Evolutionary conservation across 805 yeast genomes (phyloP).

Genomic region (Sugiyamaella marilandica): DNA sequence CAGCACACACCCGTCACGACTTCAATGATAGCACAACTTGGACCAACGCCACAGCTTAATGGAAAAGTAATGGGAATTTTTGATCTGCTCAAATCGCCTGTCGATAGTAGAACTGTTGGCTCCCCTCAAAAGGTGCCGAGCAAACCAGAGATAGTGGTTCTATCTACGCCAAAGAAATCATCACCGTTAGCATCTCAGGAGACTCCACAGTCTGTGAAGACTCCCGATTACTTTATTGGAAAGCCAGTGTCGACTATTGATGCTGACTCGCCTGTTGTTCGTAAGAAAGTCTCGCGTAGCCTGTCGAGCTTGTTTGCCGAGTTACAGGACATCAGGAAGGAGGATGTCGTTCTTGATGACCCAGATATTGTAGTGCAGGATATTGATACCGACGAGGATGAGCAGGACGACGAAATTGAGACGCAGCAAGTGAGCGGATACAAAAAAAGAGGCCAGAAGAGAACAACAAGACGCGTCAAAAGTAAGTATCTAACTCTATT

Average conservation of each 20-base stretch:
- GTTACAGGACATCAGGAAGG: constrained; percentile 30
- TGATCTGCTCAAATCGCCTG: constrained; percentile 39
- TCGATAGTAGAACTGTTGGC: background rate
- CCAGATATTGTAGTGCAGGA: constrained; percentile 16
- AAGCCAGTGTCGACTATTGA: constrained; percentile 1
- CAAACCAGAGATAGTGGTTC: background rate
- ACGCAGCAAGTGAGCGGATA: constrained; percentile 21
- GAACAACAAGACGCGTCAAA: constrained; percentile 30
- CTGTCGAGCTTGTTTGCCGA: constrained; percentile 48
- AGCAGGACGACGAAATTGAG: constrained; percentile 19
- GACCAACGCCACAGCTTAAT: constrained; percentile 83
- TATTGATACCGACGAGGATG: constrained; percentile 11
- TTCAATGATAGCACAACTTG: constrained; percentile 42
- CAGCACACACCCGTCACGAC: constrained; percentile 9
- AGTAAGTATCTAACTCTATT: background rate
- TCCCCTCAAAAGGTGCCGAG: background rate
- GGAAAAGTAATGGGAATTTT: constrained; percentile 73
- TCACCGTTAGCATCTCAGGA: constrained; percentile 3
- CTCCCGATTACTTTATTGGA: constrained; percentile 15
- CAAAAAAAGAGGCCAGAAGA: constrained; percentile 36
- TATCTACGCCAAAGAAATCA: constrained; percentile 8
- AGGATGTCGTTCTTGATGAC: constrained; percentile 23
- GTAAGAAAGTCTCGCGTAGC: constrained; percentile 30
- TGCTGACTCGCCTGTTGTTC: constrained; percentile 28
- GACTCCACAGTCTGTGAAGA: constrained; percentile 10